Evolutionary conservation across 208 protist species (phyloP).

Genomic region (Willaertia magna): DNA sequence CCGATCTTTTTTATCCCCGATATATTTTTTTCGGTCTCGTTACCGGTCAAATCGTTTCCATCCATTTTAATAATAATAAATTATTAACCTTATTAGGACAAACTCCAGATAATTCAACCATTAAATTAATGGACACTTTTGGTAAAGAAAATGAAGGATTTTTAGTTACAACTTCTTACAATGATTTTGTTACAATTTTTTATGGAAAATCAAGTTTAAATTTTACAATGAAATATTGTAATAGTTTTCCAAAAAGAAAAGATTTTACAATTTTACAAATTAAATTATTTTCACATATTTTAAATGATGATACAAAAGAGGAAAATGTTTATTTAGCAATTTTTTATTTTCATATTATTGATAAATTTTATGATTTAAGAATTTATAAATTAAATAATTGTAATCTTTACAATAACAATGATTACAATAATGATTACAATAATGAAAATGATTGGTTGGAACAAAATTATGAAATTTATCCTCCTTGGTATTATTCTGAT

Average conservation of each 20-base stretch:
- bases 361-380: neutral
- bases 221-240: no score
- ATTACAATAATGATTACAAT: no score
- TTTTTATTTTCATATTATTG: neutral
- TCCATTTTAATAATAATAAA: neutral
- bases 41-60: neutral
- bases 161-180: neutral
- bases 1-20: neutral
- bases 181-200: neutral
- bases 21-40: neutral
- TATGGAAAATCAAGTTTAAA: neutral
- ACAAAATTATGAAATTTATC: no score
- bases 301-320: neutral
- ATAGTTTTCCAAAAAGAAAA: neutral
- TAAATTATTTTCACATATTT: neutral
- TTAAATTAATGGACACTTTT: neutral
- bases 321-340: neutral
- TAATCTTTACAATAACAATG: no score
- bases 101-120: neutral
- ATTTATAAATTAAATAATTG: neutral
- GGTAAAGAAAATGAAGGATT: neutral
- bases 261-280: neutral
- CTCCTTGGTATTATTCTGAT: no score
- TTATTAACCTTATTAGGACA: neutral
- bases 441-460: no score